phyloP scores from a whole-genome alignment of 2,329 filamentous ascomycete genomes.

The Trichoderma atroviride region DNA sequence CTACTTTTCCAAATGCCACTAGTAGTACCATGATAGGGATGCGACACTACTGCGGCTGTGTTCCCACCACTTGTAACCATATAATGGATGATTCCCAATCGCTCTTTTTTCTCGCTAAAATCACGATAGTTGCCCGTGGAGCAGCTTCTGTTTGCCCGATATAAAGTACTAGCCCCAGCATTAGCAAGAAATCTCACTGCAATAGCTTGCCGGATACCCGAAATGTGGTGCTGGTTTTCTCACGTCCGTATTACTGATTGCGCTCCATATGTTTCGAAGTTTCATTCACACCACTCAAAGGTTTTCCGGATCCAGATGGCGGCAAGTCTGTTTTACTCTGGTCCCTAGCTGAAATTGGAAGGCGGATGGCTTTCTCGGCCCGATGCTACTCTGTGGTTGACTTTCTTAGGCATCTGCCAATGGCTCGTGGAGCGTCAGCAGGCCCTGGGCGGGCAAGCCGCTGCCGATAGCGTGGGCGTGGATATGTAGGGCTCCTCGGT shows the following conservation, averaged over 20 bases:
- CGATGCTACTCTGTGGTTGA: conserved; percentile 14
- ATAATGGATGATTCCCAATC: not conserved
- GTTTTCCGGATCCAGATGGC: conserved; percentile 7
- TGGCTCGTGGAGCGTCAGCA: conserved; percentile 6
- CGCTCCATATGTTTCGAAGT: conserved; percentile 1
- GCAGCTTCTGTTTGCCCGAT: not conserved
- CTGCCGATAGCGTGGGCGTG: conserved; percentile 9
- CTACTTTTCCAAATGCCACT: not conserved
- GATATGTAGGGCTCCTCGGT: conserved; percentile 3
- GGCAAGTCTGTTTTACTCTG: conserved; percentile 2
- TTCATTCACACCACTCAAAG: not conserved
- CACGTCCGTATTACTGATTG: conserved; percentile 11
- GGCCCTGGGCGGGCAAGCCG: conserved; percentile 3
- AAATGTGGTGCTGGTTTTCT: not conserved
- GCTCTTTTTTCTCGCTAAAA: not conserved
- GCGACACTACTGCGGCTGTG: not conserved
- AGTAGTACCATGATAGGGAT: not conserved
- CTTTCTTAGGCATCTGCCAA: conserved; percentile 9
- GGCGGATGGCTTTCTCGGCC: conserved; percentile 24
- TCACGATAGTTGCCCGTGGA: not conserved
- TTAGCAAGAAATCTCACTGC: not conserved
- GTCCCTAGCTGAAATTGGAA: conserved; percentile 19
- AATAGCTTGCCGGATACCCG: conserved; percentile 18
- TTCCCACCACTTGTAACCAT: not conserved
- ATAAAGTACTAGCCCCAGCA: not conserved